A percentile compares a stretch with the other conserved stretches of the same genome.
Evolutionary conservation across 345 rosid genomes (phyloP).

Genomic region (Atalantia buxifolia): DNA sequence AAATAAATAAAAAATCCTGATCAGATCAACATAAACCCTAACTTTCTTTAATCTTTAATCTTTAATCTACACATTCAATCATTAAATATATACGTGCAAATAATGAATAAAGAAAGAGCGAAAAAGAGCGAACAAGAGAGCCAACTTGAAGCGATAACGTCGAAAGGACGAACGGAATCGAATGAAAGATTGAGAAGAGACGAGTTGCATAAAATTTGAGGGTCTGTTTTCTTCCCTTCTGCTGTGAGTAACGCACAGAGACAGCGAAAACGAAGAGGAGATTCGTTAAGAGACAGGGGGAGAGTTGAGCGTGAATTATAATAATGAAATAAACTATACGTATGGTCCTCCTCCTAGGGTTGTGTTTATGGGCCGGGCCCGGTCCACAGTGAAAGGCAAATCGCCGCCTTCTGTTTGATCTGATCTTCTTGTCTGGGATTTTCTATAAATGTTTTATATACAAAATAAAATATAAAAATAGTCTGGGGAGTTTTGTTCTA

Average conservation of each 20-base stretch:
- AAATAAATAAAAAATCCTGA: not conserved
- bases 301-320: not conserved
- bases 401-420: not conserved
- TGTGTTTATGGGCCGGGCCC: not conserved
- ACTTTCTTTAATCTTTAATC: not conserved
- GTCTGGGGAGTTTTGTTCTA: too few species aligned
- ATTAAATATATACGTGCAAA: not conserved
- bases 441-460: too few species aligned
- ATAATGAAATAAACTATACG: too few species aligned
- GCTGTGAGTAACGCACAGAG: not conserved
- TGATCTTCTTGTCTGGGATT: not conserved
- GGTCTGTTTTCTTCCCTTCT: not conserved
- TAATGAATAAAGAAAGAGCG: not conserved
- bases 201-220: not conserved
- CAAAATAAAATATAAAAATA: too few species aligned
- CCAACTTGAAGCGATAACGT: conserved; percentile 5
- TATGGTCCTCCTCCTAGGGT: not conserved
- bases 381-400: not conserved
- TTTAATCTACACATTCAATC: not conserved
- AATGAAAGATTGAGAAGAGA: not conserved
- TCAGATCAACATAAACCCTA: not conserved
- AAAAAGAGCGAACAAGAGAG: not conserved
- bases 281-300: not conserved
- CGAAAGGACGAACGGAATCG: not conserved
- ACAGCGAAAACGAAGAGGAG: not conserved